Evolutionary conservation across 345 rosid species (phyloP).

Genomic region (Eucalyptus guilfoylei): DNA sequence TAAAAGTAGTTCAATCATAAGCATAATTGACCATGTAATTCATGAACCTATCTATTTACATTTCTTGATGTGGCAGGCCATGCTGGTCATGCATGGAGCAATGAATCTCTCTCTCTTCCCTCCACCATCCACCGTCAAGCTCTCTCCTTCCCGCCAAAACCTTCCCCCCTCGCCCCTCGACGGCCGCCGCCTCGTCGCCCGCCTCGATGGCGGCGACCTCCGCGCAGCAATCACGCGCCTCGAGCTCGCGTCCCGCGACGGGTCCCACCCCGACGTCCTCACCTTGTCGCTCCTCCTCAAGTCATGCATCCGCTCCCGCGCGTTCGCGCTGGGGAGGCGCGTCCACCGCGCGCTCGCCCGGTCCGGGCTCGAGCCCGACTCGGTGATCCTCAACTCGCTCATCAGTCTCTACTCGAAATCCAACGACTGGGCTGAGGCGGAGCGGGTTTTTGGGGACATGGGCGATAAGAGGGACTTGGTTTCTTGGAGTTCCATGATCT

Average conservation of each 20-base stretch:
- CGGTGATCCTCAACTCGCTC: conserved; percentile 16
- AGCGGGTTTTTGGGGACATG: neutral
- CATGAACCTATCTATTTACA: neutral
- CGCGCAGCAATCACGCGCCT: neutral
- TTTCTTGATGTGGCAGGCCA: neutral
- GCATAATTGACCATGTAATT: too few relatives aligned
- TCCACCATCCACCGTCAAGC: neutral
- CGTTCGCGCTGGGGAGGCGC: conserved; percentile 40
- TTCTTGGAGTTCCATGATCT: neutral
- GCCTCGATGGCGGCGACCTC: neutral
- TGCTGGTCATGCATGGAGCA: neutral
- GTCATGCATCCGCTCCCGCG: conserved; percentile 5
- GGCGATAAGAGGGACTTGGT: neutral
- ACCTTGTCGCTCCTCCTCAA: neutral
- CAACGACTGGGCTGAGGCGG: neutral
- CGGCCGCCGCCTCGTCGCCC: neutral
- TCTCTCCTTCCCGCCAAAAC: neutral
- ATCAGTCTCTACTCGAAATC: neutral
- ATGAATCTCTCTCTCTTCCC: neutral
- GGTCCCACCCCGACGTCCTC: neutral
- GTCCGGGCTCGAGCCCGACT: conserved; percentile 34
- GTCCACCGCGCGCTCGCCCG: conserved; percentile 29
- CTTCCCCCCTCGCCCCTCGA: neutral
- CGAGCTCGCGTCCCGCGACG: neutral
- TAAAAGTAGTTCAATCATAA: too few relatives aligned